Conservation (phyloP, 768 basidiomycete species). For the Hysterangium stoloniferum region DNA sequence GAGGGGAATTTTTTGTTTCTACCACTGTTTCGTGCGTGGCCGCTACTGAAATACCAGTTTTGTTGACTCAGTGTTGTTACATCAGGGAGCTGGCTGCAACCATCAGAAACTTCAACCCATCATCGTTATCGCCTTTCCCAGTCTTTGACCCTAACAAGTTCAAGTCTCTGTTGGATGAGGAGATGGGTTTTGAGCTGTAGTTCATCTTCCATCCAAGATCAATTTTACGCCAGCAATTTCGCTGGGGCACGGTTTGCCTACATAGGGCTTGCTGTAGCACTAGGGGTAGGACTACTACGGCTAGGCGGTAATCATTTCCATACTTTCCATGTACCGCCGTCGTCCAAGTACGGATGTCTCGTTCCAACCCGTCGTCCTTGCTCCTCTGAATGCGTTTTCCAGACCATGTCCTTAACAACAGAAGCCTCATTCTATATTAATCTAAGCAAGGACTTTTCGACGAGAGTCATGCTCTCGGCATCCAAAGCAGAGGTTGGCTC, state of each 20-base stretch:
- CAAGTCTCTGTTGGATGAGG: constrained; percentile 55
- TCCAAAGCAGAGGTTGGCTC: constrained; percentile 91
- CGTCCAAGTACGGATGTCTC: constrained; percentile 41
- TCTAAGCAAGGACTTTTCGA: constrained; percentile 54
- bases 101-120: constrained; percentile 42
- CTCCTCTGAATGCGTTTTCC: constrained; percentile 85
- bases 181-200: constrained; percentile 58
- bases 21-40: constrained; percentile 48
- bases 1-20: constrained; percentile 48
- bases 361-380: constrained; percentile 72
- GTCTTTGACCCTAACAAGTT: constrained; percentile 62
- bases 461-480: constrained; percentile 48
- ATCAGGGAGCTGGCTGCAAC: constrained; percentile 36
- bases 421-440: constrained; percentile 42
- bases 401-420: constrained; percentile 63
- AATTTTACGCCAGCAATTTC: too few relatives aligned
- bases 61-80: constrained; percentile 6
- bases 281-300: background rate
- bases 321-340: constrained; percentile 8
- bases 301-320: constrained; percentile 6
- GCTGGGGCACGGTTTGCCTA: too few relatives aligned
- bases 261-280: background rate
- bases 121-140: constrained; percentile 51
- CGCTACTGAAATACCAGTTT: constrained; percentile 29
- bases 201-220: background rate